phyloP scores from a whole-genome alignment of 306 rosid genomes.

The Gleditsia sinensis region DNA sequence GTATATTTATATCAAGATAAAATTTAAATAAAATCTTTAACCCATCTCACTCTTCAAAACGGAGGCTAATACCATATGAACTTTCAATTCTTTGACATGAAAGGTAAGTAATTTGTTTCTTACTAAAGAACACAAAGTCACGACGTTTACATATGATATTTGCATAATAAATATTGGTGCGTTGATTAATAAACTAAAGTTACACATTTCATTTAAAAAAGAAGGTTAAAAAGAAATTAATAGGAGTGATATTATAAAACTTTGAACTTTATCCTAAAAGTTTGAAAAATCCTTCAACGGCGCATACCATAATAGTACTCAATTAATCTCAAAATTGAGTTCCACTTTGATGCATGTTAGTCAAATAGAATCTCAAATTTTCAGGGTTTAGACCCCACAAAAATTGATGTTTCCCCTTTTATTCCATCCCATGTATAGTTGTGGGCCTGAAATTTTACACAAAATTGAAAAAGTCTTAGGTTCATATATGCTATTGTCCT shows the following conservation, averaged over 20 bases:
- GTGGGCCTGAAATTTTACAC: neutral
- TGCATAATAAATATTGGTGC: too few species aligned
- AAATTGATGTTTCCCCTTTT: neutral
- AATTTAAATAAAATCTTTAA: too few species aligned
- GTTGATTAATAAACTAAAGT: too few species aligned
- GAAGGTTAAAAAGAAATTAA: too few species aligned
- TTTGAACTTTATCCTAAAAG: neutral
- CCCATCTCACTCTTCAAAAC: too few species aligned
- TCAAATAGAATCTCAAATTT: constrained; percentile 30
- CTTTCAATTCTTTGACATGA: too few species aligned
- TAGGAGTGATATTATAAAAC: neutral
- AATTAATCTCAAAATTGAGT: neutral
- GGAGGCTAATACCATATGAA: too few species aligned
- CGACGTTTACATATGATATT: too few species aligned
- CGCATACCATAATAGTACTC: neutral
- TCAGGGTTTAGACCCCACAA: neutral
- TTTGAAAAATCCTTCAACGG: neutral
- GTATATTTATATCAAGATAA: too few species aligned
- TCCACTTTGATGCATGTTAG: constrained; percentile 6
- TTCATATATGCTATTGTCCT: too few species aligned
- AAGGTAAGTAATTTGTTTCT: too few species aligned
- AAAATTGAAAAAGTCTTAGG: constrained; percentile 10
- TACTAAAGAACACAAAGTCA: neutral
- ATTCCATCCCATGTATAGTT: neutral
- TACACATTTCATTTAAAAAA: too few species aligned